phyloP scores from a whole-genome alignment of 495 filamentous ascomycete genomes.

The Penicillium mononematosum region DNA sequence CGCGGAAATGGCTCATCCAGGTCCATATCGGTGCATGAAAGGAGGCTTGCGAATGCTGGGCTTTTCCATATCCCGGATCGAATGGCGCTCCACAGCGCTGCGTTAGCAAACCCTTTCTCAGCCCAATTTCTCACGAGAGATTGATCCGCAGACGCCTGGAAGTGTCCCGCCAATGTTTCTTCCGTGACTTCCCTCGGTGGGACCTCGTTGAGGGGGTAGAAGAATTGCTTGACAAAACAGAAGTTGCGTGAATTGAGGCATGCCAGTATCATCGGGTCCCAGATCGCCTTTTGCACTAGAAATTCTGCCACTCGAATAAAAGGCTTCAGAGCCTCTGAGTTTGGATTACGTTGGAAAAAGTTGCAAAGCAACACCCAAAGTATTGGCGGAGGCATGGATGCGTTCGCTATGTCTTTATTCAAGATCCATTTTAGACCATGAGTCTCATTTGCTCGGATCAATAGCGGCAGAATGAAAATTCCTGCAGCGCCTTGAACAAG shows the following conservation, averaged over 20 bases:
- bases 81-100: conserved; percentile 3
- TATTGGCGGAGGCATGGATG: background rate
- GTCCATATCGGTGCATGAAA: background rate
- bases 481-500: conserved; percentile 1
- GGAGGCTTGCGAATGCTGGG: background rate
- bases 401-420: background rate
- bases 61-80: background rate
- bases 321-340: background rate
- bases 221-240: background rate
- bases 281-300: background rate
- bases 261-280: background rate
- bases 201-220: conserved; percentile 1
- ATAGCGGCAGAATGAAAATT: background rate
- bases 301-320: background rate
- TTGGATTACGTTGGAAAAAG: background rate
- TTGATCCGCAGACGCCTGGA: background rate
- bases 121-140: background rate
- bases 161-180: background rate
- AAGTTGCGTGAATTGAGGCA: conserved; percentile 1
- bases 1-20: background rate
- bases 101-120: background rate
- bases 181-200: background rate
- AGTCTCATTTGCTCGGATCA: background rate
- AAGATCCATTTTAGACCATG: background rate
- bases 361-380: conserved; percentile 5